Conservation (phyloP, 2,329 filamentous ascomycete genomes). For the Elsinoe australis region DNA sequence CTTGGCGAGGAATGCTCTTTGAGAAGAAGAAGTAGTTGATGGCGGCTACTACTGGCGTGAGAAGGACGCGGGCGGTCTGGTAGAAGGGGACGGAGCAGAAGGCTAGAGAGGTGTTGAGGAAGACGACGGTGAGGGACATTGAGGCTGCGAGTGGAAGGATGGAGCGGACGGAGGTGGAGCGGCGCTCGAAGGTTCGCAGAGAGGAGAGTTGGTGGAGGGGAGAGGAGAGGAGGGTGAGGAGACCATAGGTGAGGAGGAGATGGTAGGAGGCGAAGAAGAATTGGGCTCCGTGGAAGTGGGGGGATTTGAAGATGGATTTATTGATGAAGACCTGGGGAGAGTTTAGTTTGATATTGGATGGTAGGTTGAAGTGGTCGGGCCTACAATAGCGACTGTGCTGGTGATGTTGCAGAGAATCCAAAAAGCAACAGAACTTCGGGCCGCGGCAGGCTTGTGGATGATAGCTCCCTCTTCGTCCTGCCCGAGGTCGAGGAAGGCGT, state of each 20-base stretch:
- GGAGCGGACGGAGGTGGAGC: conserved; percentile 47
- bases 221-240: conserved; percentile 53
- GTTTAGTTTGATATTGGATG: too few species aligned
- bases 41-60: conserved; percentile 57
- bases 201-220: conserved; percentile 30
- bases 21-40: conserved; percentile 58
- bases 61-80: conserved; percentile 59
- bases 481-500: conserved; percentile 5
- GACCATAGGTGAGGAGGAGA: conserved; percentile 58
- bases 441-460: neutral
- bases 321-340: conserved; percentile 19
- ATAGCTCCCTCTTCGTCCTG: conserved; percentile 9
- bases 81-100: conserved; percentile 64
- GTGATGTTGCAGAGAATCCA: conserved; percentile 19
- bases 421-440: conserved; percentile 9
- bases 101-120: conserved; percentile 60
- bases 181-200: conserved; percentile 53
- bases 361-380: too few species aligned
- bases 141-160: conserved; percentile 58
- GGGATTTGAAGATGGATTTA: conserved; percentile 20
- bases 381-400: conserved; percentile 19
- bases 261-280: conserved; percentile 60
- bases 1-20: conserved; percentile 48
- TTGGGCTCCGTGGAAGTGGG: conserved; percentile 18
- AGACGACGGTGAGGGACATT: conserved; percentile 62